These are phyloP conservation scores for Immersiella caudata DNA, from an alignment of 495 filamentous ascomycete species.

Conservation along the genomic window DNA sequence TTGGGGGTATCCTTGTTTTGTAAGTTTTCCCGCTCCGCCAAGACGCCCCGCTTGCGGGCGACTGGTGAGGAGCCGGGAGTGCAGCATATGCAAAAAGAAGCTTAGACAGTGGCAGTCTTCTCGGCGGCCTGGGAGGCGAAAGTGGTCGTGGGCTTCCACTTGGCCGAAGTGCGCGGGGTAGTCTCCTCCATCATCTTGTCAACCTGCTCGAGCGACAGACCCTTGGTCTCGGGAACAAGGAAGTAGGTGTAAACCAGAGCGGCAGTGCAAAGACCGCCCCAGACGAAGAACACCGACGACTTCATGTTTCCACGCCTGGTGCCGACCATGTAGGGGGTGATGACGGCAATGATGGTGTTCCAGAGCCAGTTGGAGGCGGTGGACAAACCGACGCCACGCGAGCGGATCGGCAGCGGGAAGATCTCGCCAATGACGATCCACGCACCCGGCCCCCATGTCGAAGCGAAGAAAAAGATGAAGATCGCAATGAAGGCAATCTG, in stretches of 20 bases:
- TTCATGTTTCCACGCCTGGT: conserved; percentile 64
- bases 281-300: conserved; percentile 78
- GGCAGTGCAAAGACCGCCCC: conserved; percentile 68
- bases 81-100: background rate
- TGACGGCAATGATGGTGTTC: conserved; percentile 74
- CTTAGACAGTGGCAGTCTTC: conserved; percentile 23
- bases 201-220: conserved; percentile 83
- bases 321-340: conserved; percentile 80
- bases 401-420: conserved; percentile 82
- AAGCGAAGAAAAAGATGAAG: conserved; percentile 84
- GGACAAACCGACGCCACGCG: conserved; percentile 76
- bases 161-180: conserved; percentile 67
- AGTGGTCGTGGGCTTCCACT: conserved; percentile 72
- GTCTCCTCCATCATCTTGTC: conserved; percentile 89
- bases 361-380: conserved; percentile 89
- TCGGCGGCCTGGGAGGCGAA: conserved; percentile 51
- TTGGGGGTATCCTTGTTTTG: conserved; percentile 7
- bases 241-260: conserved; percentile 75
- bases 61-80: background rate
- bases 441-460: conserved; percentile 76
- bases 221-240: conserved; percentile 85
- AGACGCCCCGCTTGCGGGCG: background rate
- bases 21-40: background rate
- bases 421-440: conserved; percentile 90
- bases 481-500: conserved; percentile 77